A percentile compares a stretch with the other conserved stretches of the same genome.
These are phyloP conservation scores for Claviceps sp. DNA, from an alignment of 2,329 filamentous ascomycete species.

Conservation along the genomic window DNA sequence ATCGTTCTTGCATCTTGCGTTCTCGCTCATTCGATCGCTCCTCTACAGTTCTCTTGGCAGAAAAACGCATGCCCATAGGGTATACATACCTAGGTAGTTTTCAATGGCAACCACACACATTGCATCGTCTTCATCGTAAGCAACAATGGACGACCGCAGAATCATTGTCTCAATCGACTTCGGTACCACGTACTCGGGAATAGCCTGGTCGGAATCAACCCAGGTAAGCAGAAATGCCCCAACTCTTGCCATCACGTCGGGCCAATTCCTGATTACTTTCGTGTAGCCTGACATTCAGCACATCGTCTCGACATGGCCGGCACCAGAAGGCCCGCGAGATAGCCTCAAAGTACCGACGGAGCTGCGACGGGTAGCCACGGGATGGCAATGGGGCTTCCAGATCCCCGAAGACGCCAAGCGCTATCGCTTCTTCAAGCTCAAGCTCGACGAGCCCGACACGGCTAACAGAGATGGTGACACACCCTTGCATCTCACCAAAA, in stretches of 20 bases:
- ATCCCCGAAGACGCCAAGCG: conserved; percentile 27
- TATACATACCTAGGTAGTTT: too few species aligned
- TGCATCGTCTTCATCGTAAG: not conserved
- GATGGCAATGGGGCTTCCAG: conserved; percentile 37
- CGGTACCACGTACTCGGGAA: conserved; percentile 41
- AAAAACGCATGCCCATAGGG: too few species aligned
- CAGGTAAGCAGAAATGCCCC: conserved; percentile 14
- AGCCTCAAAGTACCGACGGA: conserved; percentile 36
- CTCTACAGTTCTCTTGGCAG: not conserved
- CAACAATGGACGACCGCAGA: conserved; percentile 22
- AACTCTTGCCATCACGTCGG: not conserved
- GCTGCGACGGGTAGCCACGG: conserved; percentile 26
- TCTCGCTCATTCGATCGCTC: not conserved
- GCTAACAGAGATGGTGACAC: conserved; percentile 20
- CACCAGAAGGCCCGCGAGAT: conserved; percentile 17
- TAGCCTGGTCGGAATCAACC: conserved; percentile 36
- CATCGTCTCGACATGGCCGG: conserved; percentile 32
- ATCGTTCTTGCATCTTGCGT: too few species aligned
- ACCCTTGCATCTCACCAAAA: conserved; percentile 21
- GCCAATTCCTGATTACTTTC: not conserved
- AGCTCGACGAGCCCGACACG: conserved; percentile 20
- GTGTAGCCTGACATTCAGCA: conserved; percentile 24
- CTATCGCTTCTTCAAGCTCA: conserved; percentile 35
- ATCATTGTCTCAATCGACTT: conserved; percentile 42
- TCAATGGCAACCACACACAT: not conserved